These are phyloP conservation scores for Pleurotus eryngii DNA, from an alignment of 768 basidiomycete species.

Conservation along the genomic window DNA sequence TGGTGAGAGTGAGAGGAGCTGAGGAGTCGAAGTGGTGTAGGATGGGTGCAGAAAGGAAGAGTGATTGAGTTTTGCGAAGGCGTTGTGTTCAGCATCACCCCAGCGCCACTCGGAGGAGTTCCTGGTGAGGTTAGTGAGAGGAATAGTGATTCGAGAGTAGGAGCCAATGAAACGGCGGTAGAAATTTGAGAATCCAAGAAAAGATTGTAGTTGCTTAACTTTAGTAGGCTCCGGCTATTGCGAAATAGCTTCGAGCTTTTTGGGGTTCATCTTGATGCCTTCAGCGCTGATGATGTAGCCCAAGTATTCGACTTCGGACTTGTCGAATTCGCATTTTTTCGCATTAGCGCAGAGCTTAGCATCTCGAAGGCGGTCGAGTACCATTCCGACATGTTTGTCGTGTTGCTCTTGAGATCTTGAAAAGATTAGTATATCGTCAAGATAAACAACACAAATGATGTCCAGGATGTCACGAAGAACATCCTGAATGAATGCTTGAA, in stretches of 20 bases:
- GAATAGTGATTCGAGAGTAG: constrained; percentile 29
- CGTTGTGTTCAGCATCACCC: not conserved
- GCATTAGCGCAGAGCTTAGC: constrained; percentile 20
- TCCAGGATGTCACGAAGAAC: constrained; percentile 22
- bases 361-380: constrained; percentile 28
- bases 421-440: constrained; percentile 29
- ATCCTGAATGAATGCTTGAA: constrained; percentile 10
- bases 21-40: constrained; percentile 28
- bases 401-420: constrained; percentile 35
- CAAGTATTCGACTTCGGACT: constrained; percentile 34
- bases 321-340: constrained; percentile 28
- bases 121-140: constrained; percentile 24
- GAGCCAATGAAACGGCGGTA: constrained; percentile 27
- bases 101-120: constrained; percentile 22
- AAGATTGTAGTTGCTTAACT: constrained; percentile 32
- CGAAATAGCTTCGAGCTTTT: constrained; percentile 32
- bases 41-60: constrained; percentile 27
- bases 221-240: constrained; percentile 34
- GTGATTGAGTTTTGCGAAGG: constrained; percentile 16
- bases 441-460: constrained; percentile 33
- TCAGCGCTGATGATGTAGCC: constrained; percentile 32
- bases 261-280: constrained; percentile 32
- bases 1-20: constrained; percentile 20
- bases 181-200: constrained; percentile 33
- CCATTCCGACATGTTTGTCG: constrained; percentile 36